Base-by-base conservation (phyloP, 805 yeast species). In the Wickerhamomyces sydowiorum region DNA sequence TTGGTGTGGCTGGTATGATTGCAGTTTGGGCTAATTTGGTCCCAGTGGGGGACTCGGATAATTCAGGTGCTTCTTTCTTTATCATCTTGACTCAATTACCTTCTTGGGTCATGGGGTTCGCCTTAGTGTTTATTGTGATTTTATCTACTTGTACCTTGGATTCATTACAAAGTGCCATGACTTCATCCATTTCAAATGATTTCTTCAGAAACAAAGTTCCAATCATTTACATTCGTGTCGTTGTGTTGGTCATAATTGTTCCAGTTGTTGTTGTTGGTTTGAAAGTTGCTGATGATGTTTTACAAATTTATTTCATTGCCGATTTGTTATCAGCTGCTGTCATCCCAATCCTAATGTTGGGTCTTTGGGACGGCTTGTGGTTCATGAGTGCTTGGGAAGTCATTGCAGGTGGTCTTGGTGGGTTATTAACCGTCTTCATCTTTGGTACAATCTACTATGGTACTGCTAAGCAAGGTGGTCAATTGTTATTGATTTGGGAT, bases 131-230 rank as follows among this genome's bases (percentile, higher is more conserved):
- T 56, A 69, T 78, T 27, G 75, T 83, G 32, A 67, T 81, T 29
- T 67, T 90, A 47, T 86, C 96, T 7, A 86, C 96, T 0, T 89
- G 96, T 59, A 85, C 96, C 0, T 78, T 89, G 62, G 97, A 88
- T 60, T 83, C 95, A 2, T 69, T 87, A 53, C 96, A 88, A 60
- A 82, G 93, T 38, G 96, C 95, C 7, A 72, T 86, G 72, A 86
- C 87, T 1, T 86, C 96, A 8, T 78, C 95, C 1, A 78, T 90
- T 41, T 88, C 96, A 24, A 90, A 90, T 56, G 97, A 90, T 62
- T 54, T 89, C 23, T 89, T 89, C 71, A 75, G 96, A 58, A 91
- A 90, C 69, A 84, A 76, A 56, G 70, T 87, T 41, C 73, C 78
- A 27, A 66, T 84, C 46, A 52, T 78, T 31, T 88, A 76, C 61